Evolutionary conservation across 305 asterid genomes (phyloP), one percentile per base, ranked within the genome.

Genomic region (Fraxinus sp.): DNA sequence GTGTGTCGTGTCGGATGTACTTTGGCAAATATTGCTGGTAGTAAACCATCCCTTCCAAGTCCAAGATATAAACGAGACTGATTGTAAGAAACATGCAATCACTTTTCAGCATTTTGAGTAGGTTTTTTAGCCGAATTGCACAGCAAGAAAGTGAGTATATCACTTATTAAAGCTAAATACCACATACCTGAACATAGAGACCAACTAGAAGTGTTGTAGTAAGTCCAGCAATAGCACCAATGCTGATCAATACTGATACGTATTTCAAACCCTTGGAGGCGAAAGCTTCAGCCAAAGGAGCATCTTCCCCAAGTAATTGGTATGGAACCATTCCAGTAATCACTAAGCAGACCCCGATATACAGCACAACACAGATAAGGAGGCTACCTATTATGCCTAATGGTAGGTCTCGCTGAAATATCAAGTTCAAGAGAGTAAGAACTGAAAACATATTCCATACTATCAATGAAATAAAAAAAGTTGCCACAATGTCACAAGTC

Each of bases 291-390:
- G 97, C 95, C 88, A 95, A 79, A 35, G 99, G 98, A 85, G 99
- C 98, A 87, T 93, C 98, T 83, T 91, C 97, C 66, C 99, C 97
- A 49, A 95, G 95, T 82, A 89, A 5, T 82, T 89, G 79, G 90
- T 91, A 94, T n/a, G 98, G 97, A 57, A 95, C 92, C 99, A 95
- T 95, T 86, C 98, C 99, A 79, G 98, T 94, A 82, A 95, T 89
- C 80, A 95, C 99, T 85, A 95, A 90, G 89, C 97, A 92, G 83
- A 95, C 97, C 36, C 90, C 93, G 71, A 95, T 87, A 81, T 95
- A 95, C 84, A 95, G 82, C 66, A 89, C 95, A 83, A 89, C 57
- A 82, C 99, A 95, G 77, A 88, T 85, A 24, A 91, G 83, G 84
- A 95, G 99, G 93, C 98, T 95, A 71, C 94, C 98, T 44, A 95